These are phyloP conservation scores for Claviceps capensis DNA, from an alignment of 2,329 filamentous ascomycete genomes.

Conservation along the genomic window DNA sequence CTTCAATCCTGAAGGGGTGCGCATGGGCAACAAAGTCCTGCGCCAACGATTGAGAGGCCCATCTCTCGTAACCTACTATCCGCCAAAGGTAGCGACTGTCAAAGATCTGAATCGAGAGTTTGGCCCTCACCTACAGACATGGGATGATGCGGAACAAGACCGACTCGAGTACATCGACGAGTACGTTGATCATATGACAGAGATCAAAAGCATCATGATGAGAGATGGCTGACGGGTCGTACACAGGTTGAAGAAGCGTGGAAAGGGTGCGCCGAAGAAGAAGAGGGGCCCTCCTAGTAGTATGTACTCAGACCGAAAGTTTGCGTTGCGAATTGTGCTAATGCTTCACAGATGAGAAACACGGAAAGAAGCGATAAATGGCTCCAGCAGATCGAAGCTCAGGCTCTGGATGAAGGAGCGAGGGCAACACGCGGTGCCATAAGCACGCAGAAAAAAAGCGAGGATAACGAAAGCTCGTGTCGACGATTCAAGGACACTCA, in stretches of 20 bases:
- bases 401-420: neutral
- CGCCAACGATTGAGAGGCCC: conserved; percentile 81
- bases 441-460: neutral
- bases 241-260: conserved; percentile 56
- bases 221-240: conserved; percentile 14
- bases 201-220: neutral
- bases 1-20: conserved; percentile 72
- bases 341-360: conserved; percentile 12
- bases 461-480: neutral
- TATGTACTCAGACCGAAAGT: neutral
- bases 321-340: neutral
- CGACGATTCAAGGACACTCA: too few species aligned
- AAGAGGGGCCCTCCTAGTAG: conserved; percentile 45
- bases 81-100: conserved; percentile 56
- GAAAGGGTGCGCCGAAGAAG: conserved; percentile 83
- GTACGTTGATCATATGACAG: conserved; percentile 25
- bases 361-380: conserved; percentile 18
- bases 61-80: conserved; percentile 76
- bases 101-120: conserved; percentile 61
- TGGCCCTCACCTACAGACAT: conserved; percentile 49
- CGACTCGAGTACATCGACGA: conserved; percentile 61
- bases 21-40: conserved; percentile 83
- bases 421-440: neutral
- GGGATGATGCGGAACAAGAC: conserved; percentile 66
- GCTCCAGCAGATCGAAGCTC: neutral